A percentile compares a stretch with the other conserved stretches of the same genome.
These are phyloP conservation scores for Blastobotrys chiropterorum DNA, from an alignment of 805 yeast species.

Conservation along the genomic window DNA sequence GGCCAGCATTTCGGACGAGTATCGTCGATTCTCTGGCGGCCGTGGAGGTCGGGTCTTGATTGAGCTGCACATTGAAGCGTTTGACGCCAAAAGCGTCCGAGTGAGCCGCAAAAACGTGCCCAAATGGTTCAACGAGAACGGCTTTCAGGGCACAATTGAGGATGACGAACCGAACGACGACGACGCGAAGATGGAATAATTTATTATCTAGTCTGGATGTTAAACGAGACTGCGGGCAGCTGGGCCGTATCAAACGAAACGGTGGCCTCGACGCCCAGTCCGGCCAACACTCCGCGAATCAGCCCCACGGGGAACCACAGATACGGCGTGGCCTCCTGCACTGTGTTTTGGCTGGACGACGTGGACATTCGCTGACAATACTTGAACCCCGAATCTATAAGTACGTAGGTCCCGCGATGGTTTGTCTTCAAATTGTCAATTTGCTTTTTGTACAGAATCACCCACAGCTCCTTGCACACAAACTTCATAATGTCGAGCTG, in stretches of 20 bases:
- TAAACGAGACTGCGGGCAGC: slow-evolving; percentile 66
- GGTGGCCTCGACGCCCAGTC: slow-evolving; percentile 59
- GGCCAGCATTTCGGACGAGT: slow-evolving; percentile 92
- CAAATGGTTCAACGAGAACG: too few species aligned
- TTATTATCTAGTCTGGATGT: slow-evolving; percentile 53
- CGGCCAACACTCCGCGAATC: slow-evolving; percentile 63
- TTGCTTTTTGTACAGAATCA: slow-evolving; percentile 68
- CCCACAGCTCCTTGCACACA: slow-evolving; percentile 91
- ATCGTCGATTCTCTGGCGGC: slow-evolving; percentile 87
- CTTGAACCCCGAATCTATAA: slow-evolving; percentile 61
- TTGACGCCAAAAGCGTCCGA: slow-evolving; percentile 42
- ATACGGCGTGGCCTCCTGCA: slow-evolving; percentile 37
- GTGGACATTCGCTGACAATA: slow-evolving; percentile 46
- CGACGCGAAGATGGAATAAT: too few species aligned
- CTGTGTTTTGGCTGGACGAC: slow-evolving; percentile 25
- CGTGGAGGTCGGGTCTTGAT: slow-evolving; percentile 90
- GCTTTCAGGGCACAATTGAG: too few species aligned
- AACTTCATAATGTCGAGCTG: slow-evolving; percentile 83
- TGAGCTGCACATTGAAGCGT: slow-evolving; percentile 78
- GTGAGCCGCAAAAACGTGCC: slow-evolving; percentile 41
- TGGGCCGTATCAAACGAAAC: slow-evolving; percentile 59
- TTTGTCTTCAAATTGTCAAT: slow-evolving; percentile 90
- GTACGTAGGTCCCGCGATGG: slow-evolving; percentile 77
- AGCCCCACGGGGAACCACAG: slow-evolving; percentile 73
- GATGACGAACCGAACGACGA: too few species aligned